These are phyloP conservation scores for Gymnopilus dilepis DNA, from an alignment of 768 basidiomycete species.

Conservation along the genomic window DNA sequence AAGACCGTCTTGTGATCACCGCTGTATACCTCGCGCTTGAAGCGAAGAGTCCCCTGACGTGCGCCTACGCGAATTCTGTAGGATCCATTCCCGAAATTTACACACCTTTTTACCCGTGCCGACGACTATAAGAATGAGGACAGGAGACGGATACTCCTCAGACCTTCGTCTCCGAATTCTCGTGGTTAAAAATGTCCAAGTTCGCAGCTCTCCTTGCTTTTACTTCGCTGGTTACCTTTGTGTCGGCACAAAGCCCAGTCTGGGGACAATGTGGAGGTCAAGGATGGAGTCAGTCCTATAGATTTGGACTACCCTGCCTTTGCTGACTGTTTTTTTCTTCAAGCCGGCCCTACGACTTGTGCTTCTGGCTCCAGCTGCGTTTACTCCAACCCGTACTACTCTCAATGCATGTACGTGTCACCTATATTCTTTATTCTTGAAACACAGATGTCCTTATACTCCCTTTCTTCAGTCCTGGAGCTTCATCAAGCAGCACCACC, in stretches of 20 bases:
- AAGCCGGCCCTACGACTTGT: conserved; percentile 46
- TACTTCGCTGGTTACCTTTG: conserved; percentile 46
- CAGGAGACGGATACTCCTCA: conserved; percentile 8
- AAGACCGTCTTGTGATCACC: conserved; percentile 38
- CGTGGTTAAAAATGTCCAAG: conserved; percentile 47
- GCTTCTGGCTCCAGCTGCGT: conserved; percentile 42
- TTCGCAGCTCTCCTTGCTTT: conserved; percentile 48
- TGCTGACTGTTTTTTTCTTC: conserved; percentile 12
- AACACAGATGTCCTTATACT: no score
- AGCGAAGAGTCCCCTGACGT: conserved; percentile 29
- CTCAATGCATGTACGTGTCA: conserved; percentile 45
- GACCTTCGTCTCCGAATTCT: conserved; percentile 14
- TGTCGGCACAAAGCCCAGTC: conserved; percentile 45
- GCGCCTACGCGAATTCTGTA: conserved; percentile 32
- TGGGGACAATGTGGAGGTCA: conserved; percentile 62
- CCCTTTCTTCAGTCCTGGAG: conserved; percentile 29
- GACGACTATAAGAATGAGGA: conserved; percentile 27
- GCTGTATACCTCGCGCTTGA: conserved; percentile 12
- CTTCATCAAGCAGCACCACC: conserved; percentile 23
- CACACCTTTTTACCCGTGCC: conserved; percentile 4
- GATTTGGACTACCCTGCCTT: conserved; percentile 22
- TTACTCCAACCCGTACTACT: conserved; percentile 42
- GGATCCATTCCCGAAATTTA: conserved; percentile 41
- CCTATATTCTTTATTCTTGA: background rate
- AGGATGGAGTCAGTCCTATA: conserved; percentile 49